Percentiles rank a stretch among this genome's conserved stretches.
phyloP scores from a whole-genome alignment of 306 rosid species.

The Vigna nakashimae region DNA sequence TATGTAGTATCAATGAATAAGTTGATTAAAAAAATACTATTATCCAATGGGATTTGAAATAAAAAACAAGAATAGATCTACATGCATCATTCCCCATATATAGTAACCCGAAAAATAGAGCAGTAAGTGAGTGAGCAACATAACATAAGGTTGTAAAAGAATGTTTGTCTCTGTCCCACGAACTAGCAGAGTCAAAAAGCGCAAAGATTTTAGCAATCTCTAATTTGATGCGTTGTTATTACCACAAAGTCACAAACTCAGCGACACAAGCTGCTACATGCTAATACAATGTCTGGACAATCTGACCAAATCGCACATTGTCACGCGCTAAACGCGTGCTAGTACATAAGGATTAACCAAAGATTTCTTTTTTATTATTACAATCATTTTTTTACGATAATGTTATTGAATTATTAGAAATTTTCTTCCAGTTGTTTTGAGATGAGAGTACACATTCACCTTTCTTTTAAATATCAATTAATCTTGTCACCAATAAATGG shows the following conservation, averaged over 20 bases:
- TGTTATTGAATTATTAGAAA: not conserved
- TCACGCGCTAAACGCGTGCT: slow-evolving; percentile 48
- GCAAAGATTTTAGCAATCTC: slow-evolving; percentile 41
- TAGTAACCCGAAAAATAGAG: not conserved
- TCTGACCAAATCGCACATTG: slow-evolving; percentile 49
- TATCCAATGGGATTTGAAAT: not conserved
- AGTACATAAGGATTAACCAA: not conserved
- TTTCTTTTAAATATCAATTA: not conserved
- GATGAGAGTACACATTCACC: not conserved
- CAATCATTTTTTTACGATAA: not conserved
- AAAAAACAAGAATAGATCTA: not conserved
- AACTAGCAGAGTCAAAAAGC: slow-evolving; percentile 43
- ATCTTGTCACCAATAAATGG: not conserved
- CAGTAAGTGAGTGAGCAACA: not conserved
- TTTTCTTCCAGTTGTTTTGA: no score
- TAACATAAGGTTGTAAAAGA: slow-evolving; percentile 39
- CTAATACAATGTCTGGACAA: slow-evolving; percentile 37
- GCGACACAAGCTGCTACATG: slow-evolving; percentile 39
- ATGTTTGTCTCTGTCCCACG: slow-evolving; percentile 36
- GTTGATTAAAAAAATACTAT: not conserved
- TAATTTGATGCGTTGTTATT: slow-evolving; percentile 12
- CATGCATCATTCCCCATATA: slow-evolving; percentile 9
- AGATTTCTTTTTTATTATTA: no score
- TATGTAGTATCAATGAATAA: no score
- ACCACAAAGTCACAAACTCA: slow-evolving; percentile 32